Percentiles rank a stretch among this genome's conserved stretches.
Evolutionary conservation across 345 rosid species (phyloP).

Genomic region (Durio zibethinus): DNA sequence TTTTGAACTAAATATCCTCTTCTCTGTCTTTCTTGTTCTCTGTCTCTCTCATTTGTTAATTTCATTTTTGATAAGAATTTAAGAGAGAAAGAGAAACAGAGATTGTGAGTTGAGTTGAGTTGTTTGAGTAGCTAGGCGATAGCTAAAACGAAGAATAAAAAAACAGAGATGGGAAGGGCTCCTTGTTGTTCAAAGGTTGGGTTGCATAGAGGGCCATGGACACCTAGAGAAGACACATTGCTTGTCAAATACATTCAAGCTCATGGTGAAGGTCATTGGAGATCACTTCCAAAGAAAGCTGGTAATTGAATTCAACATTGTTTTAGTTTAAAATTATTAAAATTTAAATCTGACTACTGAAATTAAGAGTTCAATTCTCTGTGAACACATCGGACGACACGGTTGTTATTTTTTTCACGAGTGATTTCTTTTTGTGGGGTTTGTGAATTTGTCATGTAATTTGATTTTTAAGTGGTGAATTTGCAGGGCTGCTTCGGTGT

Average conservation of each 20-base stretch:
- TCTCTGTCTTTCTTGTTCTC: background rate
- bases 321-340: too few species aligned
- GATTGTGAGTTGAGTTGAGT: background rate
- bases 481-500: slow-evolving; percentile 52
- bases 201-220: slow-evolving; percentile 63
- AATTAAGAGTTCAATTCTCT: too few species aligned
- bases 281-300: slow-evolving; percentile 54
- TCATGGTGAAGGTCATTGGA: slow-evolving; percentile 67
- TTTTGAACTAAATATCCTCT: background rate
- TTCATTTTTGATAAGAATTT: background rate
- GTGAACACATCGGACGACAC: too few species aligned
- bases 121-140: too few species aligned
- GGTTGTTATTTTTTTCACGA: too few species aligned
- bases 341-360: too few species aligned
- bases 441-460: background rate
- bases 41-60: background rate
- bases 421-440: too few species aligned
- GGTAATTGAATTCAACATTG: slow-evolving; percentile 37
- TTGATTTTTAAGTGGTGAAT: background rate
- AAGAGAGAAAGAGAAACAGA: background rate
- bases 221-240: slow-evolving; percentile 52
- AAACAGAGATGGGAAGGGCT: slow-evolving; percentile 46
- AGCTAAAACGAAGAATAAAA: background rate
- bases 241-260: slow-evolving; percentile 46
- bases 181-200: slow-evolving; percentile 67